A percentile compares a stretch with the other conserved stretches of the same genome.
Evolutionary conservation across 345 rosid genomes (phyloP).

Genomic region (Raphanus raphanistrum): DNA sequence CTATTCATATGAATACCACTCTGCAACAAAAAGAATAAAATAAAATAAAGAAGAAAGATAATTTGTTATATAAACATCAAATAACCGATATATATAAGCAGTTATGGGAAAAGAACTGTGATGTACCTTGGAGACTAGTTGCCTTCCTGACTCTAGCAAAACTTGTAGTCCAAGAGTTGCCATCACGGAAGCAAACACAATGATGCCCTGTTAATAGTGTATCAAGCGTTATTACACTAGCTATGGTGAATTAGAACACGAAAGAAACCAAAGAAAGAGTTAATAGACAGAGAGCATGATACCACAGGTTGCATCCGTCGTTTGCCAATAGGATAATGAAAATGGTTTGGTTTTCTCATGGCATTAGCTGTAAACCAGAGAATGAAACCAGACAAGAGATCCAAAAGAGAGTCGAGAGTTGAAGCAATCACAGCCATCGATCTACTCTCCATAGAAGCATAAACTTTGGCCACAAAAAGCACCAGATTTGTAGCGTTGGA

Average conservation of each 20-base stretch:
- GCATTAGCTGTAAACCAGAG: slow-evolving; percentile 86
- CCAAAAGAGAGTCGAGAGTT: slow-evolving; percentile 82
- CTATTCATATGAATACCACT: slow-evolving; percentile 42
- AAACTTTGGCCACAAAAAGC: slow-evolving; percentile 73
- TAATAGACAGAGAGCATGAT: background rate
- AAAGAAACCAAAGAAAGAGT: no score
- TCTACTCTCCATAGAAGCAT: slow-evolving; percentile 70
- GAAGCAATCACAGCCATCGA: slow-evolving; percentile 90
- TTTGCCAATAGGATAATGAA: slow-evolving; percentile 77
- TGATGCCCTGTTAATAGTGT: slow-evolving; percentile 47
- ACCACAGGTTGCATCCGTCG: slow-evolving; percentile 92
- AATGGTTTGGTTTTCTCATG: slow-evolving; percentile 77
- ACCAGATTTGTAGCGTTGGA: slow-evolving; percentile 67
- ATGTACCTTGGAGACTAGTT: slow-evolving; percentile 49
- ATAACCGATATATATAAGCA: background rate
- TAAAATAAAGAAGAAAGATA: background rate
- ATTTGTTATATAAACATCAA: background rate
- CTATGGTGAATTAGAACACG: no score
- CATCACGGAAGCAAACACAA: slow-evolving; percentile 68
- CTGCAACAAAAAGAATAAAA: slow-evolving; percentile 22
- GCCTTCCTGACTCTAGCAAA: slow-evolving; percentile 53
- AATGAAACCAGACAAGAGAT: slow-evolving; percentile 81
- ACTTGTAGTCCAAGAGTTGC: slow-evolving; percentile 67
- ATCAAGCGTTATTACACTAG: background rate
- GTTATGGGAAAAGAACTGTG: background rate